Base-by-base conservation (phyloP, 1,284 basidiomycete genomes). In the Bjerkandera adusta region DNA sequence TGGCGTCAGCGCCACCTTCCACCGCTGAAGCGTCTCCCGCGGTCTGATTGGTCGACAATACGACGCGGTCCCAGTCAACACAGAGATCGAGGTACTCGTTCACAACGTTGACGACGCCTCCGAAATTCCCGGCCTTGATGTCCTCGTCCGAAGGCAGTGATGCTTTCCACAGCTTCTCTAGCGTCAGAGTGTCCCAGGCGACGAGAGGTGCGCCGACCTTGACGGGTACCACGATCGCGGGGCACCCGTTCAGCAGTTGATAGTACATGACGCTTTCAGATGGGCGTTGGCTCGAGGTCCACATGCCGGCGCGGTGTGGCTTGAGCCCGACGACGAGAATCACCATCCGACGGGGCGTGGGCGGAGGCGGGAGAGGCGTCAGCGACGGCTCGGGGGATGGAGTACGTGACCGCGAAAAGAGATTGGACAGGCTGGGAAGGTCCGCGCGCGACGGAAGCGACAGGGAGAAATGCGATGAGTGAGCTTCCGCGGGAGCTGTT, bases 201-300 rank as follows among this genome's bases (percentile, higher is more conserved):
- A 83, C 57, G 29, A 85, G 68, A 22, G 81, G 81, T 33, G 76
- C 75, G 25, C 82, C 81, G 5, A 71, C 54, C 58, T 75, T 77
- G 21, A 73, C 80, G 7, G 81, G 81, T 3, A 83, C 63, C 5
- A 83, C 76, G 33, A 84, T 60, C 4, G 77, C 71, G 0, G 80
- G 78, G 57, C 78, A 81, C 3, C 81, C 81, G 59, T 81, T 80
- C 37, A 82, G 68, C 13, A 83, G 65, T 43, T 77, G 66, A 58
- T 83, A 84, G 48, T 78, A 71, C 11, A 84, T 73, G 20, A 83
- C 79, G 54, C 78, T 81, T 63, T 84, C 80, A 22, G 68, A 68
- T 2, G 80, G 81, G 0, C 81, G 68, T 13, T 73, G 73, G 50
- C 75, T 77, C 2, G 76, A 75, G 20, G 79, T 71, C 81, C 81